These are phyloP conservation scores for Fusarium anguioides DNA, from an alignment of 2,329 filamentous ascomycete genomes.

Conservation along the genomic window DNA sequence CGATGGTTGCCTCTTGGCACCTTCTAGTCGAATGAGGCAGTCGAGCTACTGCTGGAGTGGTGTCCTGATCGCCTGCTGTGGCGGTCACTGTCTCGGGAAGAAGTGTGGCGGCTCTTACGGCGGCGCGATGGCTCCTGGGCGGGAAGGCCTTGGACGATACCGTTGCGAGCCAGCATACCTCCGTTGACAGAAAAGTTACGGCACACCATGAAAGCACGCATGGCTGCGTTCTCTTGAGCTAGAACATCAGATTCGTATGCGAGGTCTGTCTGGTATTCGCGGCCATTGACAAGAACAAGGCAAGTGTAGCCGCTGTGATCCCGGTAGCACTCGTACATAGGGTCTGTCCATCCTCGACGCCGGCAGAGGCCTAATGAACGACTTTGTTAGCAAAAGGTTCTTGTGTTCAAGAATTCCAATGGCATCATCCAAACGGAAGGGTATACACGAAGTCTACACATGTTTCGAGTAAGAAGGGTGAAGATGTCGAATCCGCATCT, in stretches of 20 bases:
- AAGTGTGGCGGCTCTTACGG: constrained; percentile 64
- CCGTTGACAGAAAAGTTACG: constrained; percentile 97
- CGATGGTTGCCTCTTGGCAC: background rate
- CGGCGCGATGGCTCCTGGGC: constrained; percentile 63
- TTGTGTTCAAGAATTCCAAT: background rate
- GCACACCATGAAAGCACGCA: constrained; percentile 97
- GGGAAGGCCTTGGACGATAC: constrained; percentile 74
- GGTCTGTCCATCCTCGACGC: constrained; percentile 92
- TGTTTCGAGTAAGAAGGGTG: background rate
- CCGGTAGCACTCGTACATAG: constrained; percentile 85
- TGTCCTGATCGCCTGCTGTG: constrained; percentile 64
- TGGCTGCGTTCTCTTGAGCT: constrained; percentile 92
- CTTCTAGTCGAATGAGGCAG: constrained; percentile 66
- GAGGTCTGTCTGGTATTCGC: constrained; percentile 93
- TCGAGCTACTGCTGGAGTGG: constrained; percentile 72
- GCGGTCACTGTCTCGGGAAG: constrained; percentile 58
- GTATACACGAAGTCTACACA: background rate
- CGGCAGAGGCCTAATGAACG: constrained; percentile 83
- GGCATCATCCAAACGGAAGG: background rate
- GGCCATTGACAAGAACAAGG: constrained; percentile 93
- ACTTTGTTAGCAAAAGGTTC: constrained; percentile 49
- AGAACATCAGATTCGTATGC: constrained; percentile 84
- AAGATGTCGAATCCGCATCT: background rate
- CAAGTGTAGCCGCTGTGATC: constrained; percentile 83
- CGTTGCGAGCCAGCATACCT: constrained; percentile 82